Evolutionary conservation across 495 filamentous ascomycete genomes (phyloP).

Genomic region (Thermothielavioides terrestris): DNA sequence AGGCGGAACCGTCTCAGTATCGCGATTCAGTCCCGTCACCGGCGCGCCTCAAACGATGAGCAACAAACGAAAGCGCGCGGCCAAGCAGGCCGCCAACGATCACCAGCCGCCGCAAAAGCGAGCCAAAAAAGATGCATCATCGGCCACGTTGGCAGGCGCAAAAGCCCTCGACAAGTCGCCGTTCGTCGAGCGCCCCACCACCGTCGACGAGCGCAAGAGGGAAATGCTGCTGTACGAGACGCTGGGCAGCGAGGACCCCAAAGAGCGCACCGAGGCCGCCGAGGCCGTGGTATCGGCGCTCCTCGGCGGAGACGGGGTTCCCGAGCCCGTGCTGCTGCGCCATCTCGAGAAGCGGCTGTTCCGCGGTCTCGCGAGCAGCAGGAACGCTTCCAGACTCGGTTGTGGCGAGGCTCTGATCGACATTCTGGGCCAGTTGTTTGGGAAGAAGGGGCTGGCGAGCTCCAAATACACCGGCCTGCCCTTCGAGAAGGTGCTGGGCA

Average conservation of each 20-base stretch:
- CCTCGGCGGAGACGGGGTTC: slow-evolving; percentile 28
- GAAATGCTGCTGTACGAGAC: slow-evolving; percentile 45
- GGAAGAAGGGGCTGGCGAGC: slow-evolving; percentile 30
- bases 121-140: slow-evolving; percentile 27
- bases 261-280: slow-evolving; percentile 44
- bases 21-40: background rate
- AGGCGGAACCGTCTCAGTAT: too few species aligned
- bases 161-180: slow-evolving; percentile 32
- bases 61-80: slow-evolving; percentile 37
- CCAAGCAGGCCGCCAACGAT: slow-evolving; percentile 27
- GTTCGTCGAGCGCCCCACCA: slow-evolving; percentile 36
- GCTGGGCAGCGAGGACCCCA: slow-evolving; percentile 42
- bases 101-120: slow-evolving; percentile 34
- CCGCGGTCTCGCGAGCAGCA: slow-evolving; percentile 78
- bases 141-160: slow-evolving; percentile 18
- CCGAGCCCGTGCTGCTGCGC: slow-evolving; percentile 39
- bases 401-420: slow-evolving; percentile 87
- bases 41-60: slow-evolving; percentile 20
- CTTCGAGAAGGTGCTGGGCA: slow-evolving; percentile 49
- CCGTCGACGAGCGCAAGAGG: slow-evolving; percentile 34
- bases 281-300: slow-evolving; percentile 42
- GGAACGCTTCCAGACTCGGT: slow-evolving; percentile 83
- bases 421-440: slow-evolving; percentile 57
- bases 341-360: slow-evolving; percentile 61
- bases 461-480: slow-evolving; percentile 42